phyloP scores from a whole-genome alignment of 179 eudicot genomes.

The Amaranthus tricolor region DNA sequence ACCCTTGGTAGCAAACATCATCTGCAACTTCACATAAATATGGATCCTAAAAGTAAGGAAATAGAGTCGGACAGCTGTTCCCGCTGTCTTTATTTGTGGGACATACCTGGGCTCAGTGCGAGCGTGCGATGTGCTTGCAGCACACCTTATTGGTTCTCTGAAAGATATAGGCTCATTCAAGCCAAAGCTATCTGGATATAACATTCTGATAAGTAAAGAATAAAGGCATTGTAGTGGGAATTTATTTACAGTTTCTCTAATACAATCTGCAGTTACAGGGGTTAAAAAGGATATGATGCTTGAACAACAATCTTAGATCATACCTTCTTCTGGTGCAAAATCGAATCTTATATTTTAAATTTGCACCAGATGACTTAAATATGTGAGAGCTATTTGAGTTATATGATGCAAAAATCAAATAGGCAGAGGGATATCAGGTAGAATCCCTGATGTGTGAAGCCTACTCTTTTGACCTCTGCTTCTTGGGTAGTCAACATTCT shows the following conservation, averaged over 20 bases:
- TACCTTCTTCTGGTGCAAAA: neutral
- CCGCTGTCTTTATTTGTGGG: slow-evolving; percentile 50
- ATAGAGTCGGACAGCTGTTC: slow-evolving; percentile 48
- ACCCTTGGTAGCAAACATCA: no score
- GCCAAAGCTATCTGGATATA: slow-evolving; percentile 56
- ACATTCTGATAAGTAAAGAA: neutral
- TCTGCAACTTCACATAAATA: slow-evolving; percentile 48
- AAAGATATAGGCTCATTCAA: slow-evolving; percentile 34
- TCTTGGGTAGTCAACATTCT: slow-evolving; percentile 20
- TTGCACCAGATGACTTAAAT: neutral
- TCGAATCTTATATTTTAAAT: neutral
- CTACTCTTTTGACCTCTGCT: neutral
- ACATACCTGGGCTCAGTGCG: slow-evolving; percentile 36
- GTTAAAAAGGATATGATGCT: no score
- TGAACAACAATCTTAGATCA: no score
- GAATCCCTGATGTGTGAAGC: slow-evolving; percentile 9
- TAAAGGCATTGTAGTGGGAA: slow-evolving; percentile 4
- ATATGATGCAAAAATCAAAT: neutral
- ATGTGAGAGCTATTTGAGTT: neutral
- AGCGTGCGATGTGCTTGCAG: slow-evolving; percentile 31
- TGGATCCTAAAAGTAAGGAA: slow-evolving; percentile 44
- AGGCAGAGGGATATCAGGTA: neutral
- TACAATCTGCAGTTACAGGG: no score
- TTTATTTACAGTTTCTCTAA: neutral
- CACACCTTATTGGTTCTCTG: slow-evolving; percentile 45